Base-by-base conservation (phyloP, 257 asterid species). In the Solanum pimpinellifolium region DNA sequence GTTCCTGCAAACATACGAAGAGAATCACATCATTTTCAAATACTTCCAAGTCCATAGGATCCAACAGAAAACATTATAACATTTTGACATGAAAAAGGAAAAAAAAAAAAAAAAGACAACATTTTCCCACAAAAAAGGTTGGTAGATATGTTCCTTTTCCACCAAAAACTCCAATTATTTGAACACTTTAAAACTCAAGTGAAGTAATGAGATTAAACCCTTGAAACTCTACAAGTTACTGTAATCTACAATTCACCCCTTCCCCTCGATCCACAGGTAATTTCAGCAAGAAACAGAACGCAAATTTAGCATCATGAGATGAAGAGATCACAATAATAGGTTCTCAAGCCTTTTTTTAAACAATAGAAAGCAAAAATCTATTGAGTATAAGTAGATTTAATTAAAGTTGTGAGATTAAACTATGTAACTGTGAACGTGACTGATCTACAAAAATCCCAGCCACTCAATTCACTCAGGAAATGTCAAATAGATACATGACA, bases 1-100 rank as follows among this genome's bases (percentile, higher is more conserved):
- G 96, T 85, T 97, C 99, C 99, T 97, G 89, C 78, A 90, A 84
- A 88, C 73, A 56, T 15, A 21, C 86, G 85, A 88, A 83, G 47
- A 15, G 68, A 68, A 39, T 68, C 39, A 16, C 44, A 13, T 29
- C 74, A 68, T 21, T 65, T 83, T 80, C 77, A 80, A 14, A 21
- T 41, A 75, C 14, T 65, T 78, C 52, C 60, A 72, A 15, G 37
- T 60, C 35, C 59, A 59, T 81, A 49, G 20, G 69, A 81, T 49
- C 46, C 44, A 49, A 81, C 44, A 49, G 69, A 31, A 81, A 31
- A 49, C 85, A n/a, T 49, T 46, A 81, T 29, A 49, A 81, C 20
- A 81, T 29, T 81, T 49, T 42, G 37, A 25, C 15, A 42, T 4
- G 7, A 13, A 42, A 76, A 75, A 41, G 33, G 1, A 39, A 41